A percentile compares a stretch with the other conserved stretches of the same genome.
Evolutionary conservation across 495 filamentous ascomycete species (phyloP).

Genomic region (Apodospora peruviana): DNA sequence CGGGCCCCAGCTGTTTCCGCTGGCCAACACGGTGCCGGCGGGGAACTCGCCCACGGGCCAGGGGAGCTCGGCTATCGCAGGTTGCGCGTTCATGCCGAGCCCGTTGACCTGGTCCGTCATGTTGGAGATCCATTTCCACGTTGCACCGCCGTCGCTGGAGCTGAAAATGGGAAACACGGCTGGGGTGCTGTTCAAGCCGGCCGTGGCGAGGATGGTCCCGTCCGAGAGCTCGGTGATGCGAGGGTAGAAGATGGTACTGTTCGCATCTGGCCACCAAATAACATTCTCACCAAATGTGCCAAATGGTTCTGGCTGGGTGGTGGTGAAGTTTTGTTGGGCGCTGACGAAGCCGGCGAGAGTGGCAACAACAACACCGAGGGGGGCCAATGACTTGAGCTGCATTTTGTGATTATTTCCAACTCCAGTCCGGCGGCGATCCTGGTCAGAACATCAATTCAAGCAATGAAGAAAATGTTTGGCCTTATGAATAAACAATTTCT

Average conservation of each 20-base stretch:
- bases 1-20: slow-evolving; percentile 57
- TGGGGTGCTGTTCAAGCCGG: slow-evolving; percentile 58
- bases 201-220: slow-evolving; percentile 47
- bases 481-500: too few relatives aligned
- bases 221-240: slow-evolving; percentile 42
- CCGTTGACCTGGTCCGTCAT: slow-evolving; percentile 56
- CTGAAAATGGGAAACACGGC: slow-evolving; percentile 56
- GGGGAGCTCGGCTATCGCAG: slow-evolving; percentile 55
- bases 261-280: slow-evolving; percentile 4
- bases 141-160: slow-evolving; percentile 50
- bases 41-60: slow-evolving; percentile 46
- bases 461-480: too few relatives aligned
- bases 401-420: too few relatives aligned
- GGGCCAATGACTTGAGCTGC: too few relatives aligned
- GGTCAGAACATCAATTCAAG: too few relatives aligned
- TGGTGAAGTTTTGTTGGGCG: too few relatives aligned
- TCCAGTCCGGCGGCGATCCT: too few relatives aligned
- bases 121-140: slow-evolving; percentile 54
- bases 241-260: slow-evolving; percentile 40
- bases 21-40: slow-evolving; percentile 52
- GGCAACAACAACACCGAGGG: too few relatives aligned
- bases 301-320: slow-evolving; percentile 2
- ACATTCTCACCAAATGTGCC: slow-evolving; percentile 6
- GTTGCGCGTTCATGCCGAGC: slow-evolving; percentile 59
- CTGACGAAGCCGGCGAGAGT: too few relatives aligned